Evolutionary conservation across 2,329 filamentous ascomycete species (phyloP), one percentile per base, ranked within the genome.

Genomic region (Aspergillus jensenii): DNA sequence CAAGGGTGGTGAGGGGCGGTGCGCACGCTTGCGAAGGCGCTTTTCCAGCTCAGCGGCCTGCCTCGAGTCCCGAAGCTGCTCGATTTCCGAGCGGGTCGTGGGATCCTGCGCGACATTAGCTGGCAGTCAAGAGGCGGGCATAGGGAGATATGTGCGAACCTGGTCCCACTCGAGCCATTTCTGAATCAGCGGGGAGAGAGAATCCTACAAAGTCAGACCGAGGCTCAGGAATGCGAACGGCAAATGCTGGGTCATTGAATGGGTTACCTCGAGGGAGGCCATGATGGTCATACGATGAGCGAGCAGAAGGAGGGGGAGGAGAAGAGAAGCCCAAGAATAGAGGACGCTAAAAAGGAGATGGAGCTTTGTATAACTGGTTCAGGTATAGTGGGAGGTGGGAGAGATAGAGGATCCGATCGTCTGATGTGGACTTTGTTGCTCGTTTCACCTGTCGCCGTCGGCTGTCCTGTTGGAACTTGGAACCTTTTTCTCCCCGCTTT

Each of bases 161-260:
- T 80, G 71, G 68, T 87, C 84, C 65, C 84, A 79, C 58, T 79
- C 74, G n/a, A 87, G 76, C 84, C 84, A 87, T 72, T 79, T 79
- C 62, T 80, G 65, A 55, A 82, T 79, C 56, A 86, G 72, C 15
- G 64, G 66, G 45, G 68, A 68, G 40, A 77, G 63, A 5, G 73
- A 64, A 60, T 70, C 66, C 74, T 78, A 60, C 31, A 43, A 15
- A 23, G 53, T 51, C 43, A 59, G 56, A 33, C 43, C 51, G 31
- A 44, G 44, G 46, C 51, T 51, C 31, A 55, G 27, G 41, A 33
- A 15, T 37, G 15, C 12, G 41, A 33, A 55, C 39, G 33, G 7
- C 12, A 35, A 33, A 55, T 45, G 33, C 47, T 56, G 35, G 40
- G 52, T 55, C 43, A 31, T 31, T 31, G 43, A 54, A 27, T 52